Percentiles rank a stretch among this genome's conserved stretches.
Evolutionary conservation across 2,329 filamentous ascomycete genomes (phyloP).

Genomic region (Pleurostoma richardsiae): DNA sequence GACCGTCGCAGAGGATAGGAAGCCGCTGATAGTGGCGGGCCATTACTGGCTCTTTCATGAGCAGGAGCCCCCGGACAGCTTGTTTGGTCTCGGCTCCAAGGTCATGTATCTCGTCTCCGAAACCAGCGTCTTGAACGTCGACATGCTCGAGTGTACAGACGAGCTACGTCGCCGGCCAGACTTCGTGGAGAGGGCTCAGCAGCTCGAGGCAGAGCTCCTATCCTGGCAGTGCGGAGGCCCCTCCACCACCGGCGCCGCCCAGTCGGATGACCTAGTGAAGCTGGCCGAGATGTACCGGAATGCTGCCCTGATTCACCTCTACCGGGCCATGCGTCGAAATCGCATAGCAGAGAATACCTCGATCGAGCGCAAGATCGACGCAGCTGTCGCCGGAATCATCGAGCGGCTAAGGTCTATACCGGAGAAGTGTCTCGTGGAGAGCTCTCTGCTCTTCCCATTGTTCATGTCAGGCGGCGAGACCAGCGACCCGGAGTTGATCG

Average conservation of each 20-base stretch:
- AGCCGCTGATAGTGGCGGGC: constrained; percentile 9
- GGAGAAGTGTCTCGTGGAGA: not conserved
- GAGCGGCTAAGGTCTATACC: not conserved
- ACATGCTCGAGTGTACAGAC: not conserved
- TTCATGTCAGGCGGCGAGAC: not conserved
- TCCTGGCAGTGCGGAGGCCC: not conserved
- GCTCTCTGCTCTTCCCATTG: not conserved
- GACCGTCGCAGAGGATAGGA: constrained; percentile 7
- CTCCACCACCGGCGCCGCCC: not conserved
- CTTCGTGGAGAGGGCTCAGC: not conserved
- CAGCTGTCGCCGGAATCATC: not conserved
- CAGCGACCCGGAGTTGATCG: not conserved
- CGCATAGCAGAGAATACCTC: not conserved
- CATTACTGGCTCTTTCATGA: constrained; percentile 8
- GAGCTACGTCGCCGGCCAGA: not conserved
- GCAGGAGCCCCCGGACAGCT: constrained; percentile 2
- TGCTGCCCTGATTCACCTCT: not conserved
- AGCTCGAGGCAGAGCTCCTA: not conserved
- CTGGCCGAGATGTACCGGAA: not conserved
- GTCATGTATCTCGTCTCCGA: not conserved
- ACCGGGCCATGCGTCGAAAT: not conserved
- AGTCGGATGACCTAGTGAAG: not conserved
- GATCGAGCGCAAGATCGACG: not conserved
- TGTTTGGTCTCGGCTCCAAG: not conserved
- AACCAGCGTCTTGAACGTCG: constrained; percentile 1